Evolutionary conservation across 306 rosid species (phyloP), one percentile per base, ranked within the genome.

Genomic region (Cicer arietinum): DNA sequence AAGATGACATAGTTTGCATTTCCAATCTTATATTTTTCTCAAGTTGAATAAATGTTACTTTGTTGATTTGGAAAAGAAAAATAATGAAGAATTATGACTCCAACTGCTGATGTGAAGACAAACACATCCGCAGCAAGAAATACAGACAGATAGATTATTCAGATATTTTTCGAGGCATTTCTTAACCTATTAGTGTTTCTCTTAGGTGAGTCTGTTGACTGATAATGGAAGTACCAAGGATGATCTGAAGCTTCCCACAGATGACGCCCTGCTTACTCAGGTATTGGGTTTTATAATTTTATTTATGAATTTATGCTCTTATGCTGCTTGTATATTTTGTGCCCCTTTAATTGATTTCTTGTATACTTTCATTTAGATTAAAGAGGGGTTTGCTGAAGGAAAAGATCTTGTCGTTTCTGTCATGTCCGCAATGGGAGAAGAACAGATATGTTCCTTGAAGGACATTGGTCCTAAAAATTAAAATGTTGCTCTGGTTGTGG

Each of bases 351-450:
- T 56, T 72, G 16, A 35, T 42, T 43, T 59, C 8, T 48, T 73
- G 39, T 8, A 14, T 22, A 37, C n/a, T 79, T 65, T 44, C 76
- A 44, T 40, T 51, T 69, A 87, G 96, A 83, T 90, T 69, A 90
- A 90, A 76, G 89, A 88, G 64, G 90, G 89, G 40, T 90, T 90
- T 84, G 86, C 81, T 17, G 90, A 88, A 13, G 93, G 93, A 77
- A 90, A 90, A 77, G 91, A 90, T 77, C 93, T 90, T 14, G 91
- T 86, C 70, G 87, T 90, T 74, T 75, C 88, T 1, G 96, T 90
- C 76, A 90, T 90, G 96, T 85, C 91, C 56, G 92, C 91, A 52
- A 90, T 90, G 92, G 92, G 91, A 61, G 96, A 88, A 84, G 92
- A 90, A 71, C 91, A 90, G 86, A 90, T 86, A 71, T 77, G 84